Percentiles rank a stretch among this genome's conserved stretches.
These are phyloP conservation scores for Monascus purpureus DNA, from an alignment of 495 filamentous ascomycete species.

Conservation along the genomic window DNA sequence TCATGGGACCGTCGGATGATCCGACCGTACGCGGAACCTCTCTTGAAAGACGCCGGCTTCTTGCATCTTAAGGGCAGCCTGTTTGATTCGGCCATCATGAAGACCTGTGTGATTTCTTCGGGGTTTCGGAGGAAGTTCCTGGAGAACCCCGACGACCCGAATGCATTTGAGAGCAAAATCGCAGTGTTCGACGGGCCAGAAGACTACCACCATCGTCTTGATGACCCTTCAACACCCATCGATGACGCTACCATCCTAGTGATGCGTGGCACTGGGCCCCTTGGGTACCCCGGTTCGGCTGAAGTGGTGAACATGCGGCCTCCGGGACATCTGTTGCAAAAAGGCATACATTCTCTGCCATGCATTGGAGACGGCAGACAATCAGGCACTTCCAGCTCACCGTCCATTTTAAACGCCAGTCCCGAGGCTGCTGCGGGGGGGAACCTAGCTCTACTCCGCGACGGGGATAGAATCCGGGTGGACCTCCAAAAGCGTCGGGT, in stretches of 20 bases:
- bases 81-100: slow-evolving; percentile 44
- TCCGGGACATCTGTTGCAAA: slow-evolving; percentile 28
- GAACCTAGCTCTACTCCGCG: slow-evolving; percentile 37
- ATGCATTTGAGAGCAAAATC: slow-evolving; percentile 37
- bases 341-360: slow-evolving; percentile 35
- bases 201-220: slow-evolving; percentile 34
- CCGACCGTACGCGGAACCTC: slow-evolving; percentile 27
- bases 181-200: slow-evolving; percentile 42
- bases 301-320: slow-evolving; percentile 47
- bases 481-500: slow-evolving; percentile 40
- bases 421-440: slow-evolving; percentile 49
- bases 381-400: slow-evolving; percentile 40
- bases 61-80: slow-evolving; percentile 35
- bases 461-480: slow-evolving; percentile 42
- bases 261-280: slow-evolving; percentile 39
- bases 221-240: slow-evolving; percentile 28
- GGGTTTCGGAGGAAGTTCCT: slow-evolving; percentile 33
- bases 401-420: slow-evolving; percentile 41
- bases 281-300: slow-evolving; percentile 40
- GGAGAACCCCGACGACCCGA: slow-evolving; percentile 33
- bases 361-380: slow-evolving; percentile 44
- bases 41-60: slow-evolving; percentile 36
- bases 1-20: slow-evolving; percentile 34
- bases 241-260: slow-evolving; percentile 36
- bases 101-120: slow-evolving; percentile 39